phyloP scores from a whole-genome alignment of 2,329 filamentous ascomycete genomes.

The Zymoseptoria tritici region DNA sequence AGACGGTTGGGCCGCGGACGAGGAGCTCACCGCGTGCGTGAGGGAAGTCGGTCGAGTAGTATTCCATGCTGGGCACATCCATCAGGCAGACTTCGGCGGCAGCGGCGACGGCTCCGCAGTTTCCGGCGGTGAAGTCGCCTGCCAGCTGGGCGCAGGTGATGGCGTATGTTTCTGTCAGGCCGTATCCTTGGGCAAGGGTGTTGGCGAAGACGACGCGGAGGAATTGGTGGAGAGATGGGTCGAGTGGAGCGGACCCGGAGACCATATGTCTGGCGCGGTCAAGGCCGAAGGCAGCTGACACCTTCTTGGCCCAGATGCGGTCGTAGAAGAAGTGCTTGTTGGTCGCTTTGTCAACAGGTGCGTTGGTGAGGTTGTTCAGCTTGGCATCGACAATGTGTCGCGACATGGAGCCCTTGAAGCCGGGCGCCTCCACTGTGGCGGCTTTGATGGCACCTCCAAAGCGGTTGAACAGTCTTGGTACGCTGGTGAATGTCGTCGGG shows the following conservation, averaged over 20 bases:
- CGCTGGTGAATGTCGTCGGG: slow-evolving; percentile 77
- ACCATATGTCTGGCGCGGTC: slow-evolving; percentile 67
- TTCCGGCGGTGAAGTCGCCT: slow-evolving; percentile 68
- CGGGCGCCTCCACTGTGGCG: slow-evolving; percentile 69
- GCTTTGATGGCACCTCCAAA: slow-evolving; percentile 78
- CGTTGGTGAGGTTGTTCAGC: slow-evolving; percentile 65
- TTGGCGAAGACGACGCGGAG: slow-evolving; percentile 75
- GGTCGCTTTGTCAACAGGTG: slow-evolving; percentile 58
- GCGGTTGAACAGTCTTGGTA: slow-evolving; percentile 85
- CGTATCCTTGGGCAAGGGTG: slow-evolving; percentile 79
- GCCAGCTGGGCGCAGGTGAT: slow-evolving; percentile 61
- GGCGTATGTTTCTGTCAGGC: slow-evolving; percentile 89
- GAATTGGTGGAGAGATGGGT: slow-evolving; percentile 81
- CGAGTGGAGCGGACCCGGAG: slow-evolving; percentile 83
- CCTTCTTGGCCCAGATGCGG: slow-evolving; percentile 85
- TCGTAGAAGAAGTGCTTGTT: slow-evolving; percentile 74
- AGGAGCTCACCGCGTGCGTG: slow-evolving; percentile 84
- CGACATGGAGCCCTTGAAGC: slow-evolving; percentile 73
- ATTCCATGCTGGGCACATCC: slow-evolving; percentile 92
- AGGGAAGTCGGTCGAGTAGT: slow-evolving; percentile 79
- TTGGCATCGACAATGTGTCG: slow-evolving; percentile 74
- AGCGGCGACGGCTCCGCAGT: slow-evolving; percentile 67
- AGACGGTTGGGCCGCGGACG: slow-evolving; percentile 70
- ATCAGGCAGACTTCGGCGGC: slow-evolving; percentile 69
- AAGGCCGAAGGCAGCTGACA: slow-evolving; percentile 73